A percentile compares a stretch with the other conserved stretches of the same genome.
Evolutionary conservation across 306 rosid genomes (phyloP).

Genomic region (Cicer cuneatum): DNA sequence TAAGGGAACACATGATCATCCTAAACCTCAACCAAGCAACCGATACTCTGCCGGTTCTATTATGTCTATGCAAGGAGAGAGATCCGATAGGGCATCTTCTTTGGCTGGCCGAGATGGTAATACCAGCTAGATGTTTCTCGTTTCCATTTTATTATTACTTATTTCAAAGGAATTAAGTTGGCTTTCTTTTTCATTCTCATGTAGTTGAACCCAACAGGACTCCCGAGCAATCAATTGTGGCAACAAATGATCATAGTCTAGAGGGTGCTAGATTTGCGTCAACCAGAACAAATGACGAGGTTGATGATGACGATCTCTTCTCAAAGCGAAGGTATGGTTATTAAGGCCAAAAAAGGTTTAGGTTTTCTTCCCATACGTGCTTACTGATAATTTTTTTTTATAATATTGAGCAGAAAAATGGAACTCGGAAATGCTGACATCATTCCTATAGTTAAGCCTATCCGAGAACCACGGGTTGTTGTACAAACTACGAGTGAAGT

Average conservation of each 20-base stretch:
- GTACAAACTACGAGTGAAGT: slow-evolving; percentile 98
- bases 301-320: slow-evolving; percentile 82
- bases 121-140: slow-evolving; percentile 41
- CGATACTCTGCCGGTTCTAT: slow-evolving; percentile 69
- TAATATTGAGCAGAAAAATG: slow-evolving; percentile 72
- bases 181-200: slow-evolving; percentile 31
- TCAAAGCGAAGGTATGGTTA: slow-evolving; percentile 80
- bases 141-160: slow-evolving; percentile 17
- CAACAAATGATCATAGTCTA: slow-evolving; percentile 60
- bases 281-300: slow-evolving; percentile 64
- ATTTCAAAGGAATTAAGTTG: slow-evolving; percentile 22
- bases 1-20: slow-evolving; percentile 97
- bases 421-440: slow-evolving; percentile 71
- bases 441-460: slow-evolving; percentile 86
- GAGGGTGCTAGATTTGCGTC: slow-evolving; percentile 66
- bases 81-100: slow-evolving; percentile 65
- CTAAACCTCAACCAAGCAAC: slow-evolving; percentile 93
- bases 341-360: slow-evolving; percentile 29
- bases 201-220: slow-evolving; percentile 50
- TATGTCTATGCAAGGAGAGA: slow-evolving; percentile 70
- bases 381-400: slow-evolving; percentile 42
- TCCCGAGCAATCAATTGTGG: slow-evolving; percentile 60
- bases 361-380: slow-evolving; percentile 33
- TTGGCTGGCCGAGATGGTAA: slow-evolving; percentile 78
- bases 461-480: slow-evolving; percentile 96